These are phyloP conservation scores for Pseudonitzschia delicatissima DNA, from an alignment of 108 stramenopile genomes.

Conservation along the genomic window DNA sequence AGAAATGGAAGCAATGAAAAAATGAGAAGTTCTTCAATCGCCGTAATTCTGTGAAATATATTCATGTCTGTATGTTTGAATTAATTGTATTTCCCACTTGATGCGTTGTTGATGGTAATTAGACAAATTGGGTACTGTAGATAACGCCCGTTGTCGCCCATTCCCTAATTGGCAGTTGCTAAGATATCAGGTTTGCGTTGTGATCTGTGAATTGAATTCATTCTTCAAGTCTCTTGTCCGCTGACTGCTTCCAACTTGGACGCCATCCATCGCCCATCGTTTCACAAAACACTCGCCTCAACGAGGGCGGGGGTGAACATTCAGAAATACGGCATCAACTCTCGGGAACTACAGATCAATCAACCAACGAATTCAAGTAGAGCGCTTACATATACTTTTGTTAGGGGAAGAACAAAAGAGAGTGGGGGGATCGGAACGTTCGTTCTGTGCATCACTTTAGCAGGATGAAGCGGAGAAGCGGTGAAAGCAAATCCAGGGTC, in stretches of 20 bases:
- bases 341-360: slow-evolving; percentile 2
- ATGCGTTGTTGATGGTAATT: slow-evolving; percentile 4
- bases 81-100: not conserved
- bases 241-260: not conserved
- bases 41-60: not conserved
- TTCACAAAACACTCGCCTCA: slow-evolving; percentile 8
- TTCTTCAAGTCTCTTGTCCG: not conserved
- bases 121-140: not conserved
- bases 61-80: not conserved
- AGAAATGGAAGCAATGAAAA: not conserved
- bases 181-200: slow-evolving; percentile 5
- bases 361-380: not conserved
- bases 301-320: slow-evolving; percentile 11
- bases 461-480: slow-evolving; percentile 27
- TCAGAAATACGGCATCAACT: not conserved
- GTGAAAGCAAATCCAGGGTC: slow-evolving; percentile 40
- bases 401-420: slow-evolving; percentile 16
- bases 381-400: slow-evolving; percentile 1
- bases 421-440: slow-evolving; percentile 2
- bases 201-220: not conserved
- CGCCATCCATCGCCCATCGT: not conserved
- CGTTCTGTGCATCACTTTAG: not conserved
- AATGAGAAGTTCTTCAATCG: not conserved
- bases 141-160: not conserved
- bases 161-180: slow-evolving; percentile 2